Conservation (phyloP, 306 rosid genomes). For the Cucurbita ficifolia region DNA sequence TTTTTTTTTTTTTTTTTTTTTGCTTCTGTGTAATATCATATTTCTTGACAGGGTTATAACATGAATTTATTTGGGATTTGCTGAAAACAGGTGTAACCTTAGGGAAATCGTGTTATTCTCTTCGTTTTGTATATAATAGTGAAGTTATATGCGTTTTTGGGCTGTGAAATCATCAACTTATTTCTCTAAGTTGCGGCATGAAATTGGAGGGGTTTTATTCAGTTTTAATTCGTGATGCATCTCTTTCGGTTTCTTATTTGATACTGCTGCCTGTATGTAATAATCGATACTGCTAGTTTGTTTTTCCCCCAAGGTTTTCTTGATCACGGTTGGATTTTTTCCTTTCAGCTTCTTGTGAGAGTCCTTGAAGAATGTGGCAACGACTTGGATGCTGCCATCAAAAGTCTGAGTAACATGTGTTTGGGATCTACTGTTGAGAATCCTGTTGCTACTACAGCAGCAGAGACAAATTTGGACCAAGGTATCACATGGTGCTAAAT, state of each 20-base stretch:
- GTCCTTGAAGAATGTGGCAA: constrained; percentile 64
- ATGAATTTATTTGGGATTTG: neutral
- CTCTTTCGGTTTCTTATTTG: neutral
- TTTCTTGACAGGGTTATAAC: neutral
- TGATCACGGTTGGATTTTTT: constrained; percentile 2
- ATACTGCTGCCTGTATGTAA: neutral
- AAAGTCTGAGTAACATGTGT: constrained; percentile 49
- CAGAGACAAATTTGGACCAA: constrained; percentile 20
- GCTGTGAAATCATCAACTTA: neutral
- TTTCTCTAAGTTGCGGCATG: neutral
- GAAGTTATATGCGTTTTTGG: neutral
- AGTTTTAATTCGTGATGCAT: neutral
- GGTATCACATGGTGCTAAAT: constrained; percentile 19
- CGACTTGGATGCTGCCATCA: constrained; percentile 77
- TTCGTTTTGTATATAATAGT: neutral
- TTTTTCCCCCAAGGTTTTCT: neutral
- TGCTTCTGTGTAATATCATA: neutral
- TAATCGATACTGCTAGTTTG: neutral
- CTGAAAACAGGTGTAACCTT: neutral
- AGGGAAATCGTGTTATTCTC: neutral
- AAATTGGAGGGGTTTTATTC: neutral
- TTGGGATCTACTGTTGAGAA: constrained; percentile 32
- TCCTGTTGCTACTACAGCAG: constrained; percentile 17
- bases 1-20: neutral
- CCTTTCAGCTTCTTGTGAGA: constrained; percentile 62